Base-by-base conservation (phyloP, 257 asterid species). In the Primulina tabacum region DNA sequence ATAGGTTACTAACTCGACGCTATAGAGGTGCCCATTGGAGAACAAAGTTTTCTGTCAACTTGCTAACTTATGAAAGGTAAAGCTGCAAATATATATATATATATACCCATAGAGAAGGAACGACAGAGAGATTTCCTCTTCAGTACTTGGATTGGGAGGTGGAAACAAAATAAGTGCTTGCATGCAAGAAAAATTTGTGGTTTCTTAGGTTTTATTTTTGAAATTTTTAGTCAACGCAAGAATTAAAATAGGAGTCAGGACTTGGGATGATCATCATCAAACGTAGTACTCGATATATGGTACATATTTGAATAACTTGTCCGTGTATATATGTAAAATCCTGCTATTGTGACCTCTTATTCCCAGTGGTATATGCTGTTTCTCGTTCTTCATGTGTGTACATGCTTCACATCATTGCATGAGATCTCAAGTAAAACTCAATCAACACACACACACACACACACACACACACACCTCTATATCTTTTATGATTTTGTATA, bases 61-160 rank as follows among this genome's bases (percentile, higher is more conserved):
- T 60, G 70, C 71, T 57, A 40, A 76, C 60, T n/a, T 69, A 43
- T 67, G 70, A 43, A 81, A 79, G 74, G 55, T 70, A 63, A 28
- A 32, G 71, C 75, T 47, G 80, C 82, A 75, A 71, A 76, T 76
- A 76, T 28, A 28, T 76, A 76, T 28, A 28, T 28, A 28, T 28
- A 28, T 55, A 84, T 67, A 77, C 69, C 62, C 64, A 76, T 78
- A 79, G 81, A 82, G 74, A 73, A 75, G 78, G 64, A 73, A 73
- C 73, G 71, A 61, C 79, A 52, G 74, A 76, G 68, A 16, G 57
- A 14, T 50, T 5, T 17, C 57, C 8, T 50, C 20, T 50, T 5
- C 21, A 50, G 12, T 50, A 16, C 57, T 17, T 17, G 3, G 57
- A 50, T 5, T 6, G 57, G 57, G 14, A 50, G 21, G 7, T 50